phyloP scores from a whole-genome alignment of 2,329 filamentous ascomycete genomes.

The Diplodia scrobiculata region DNA sequence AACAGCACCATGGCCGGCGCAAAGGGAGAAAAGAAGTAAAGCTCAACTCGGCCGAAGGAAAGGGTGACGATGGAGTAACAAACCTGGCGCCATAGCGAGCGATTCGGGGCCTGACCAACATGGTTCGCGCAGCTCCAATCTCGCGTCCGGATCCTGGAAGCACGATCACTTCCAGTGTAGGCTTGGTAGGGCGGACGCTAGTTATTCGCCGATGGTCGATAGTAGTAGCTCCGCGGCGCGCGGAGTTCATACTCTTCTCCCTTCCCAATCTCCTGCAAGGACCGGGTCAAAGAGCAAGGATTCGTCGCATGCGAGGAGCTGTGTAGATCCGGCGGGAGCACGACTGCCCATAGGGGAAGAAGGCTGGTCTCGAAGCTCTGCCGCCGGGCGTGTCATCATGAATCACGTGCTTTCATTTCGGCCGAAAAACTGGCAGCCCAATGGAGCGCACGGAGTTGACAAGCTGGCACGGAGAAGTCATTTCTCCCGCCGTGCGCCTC shows the following conservation, averaged over 20 bases:
- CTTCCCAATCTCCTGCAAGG: conserved; percentile 5
- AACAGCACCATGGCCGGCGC: not conserved
- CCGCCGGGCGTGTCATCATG: not conserved
- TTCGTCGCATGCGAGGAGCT: not conserved
- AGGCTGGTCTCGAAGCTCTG: conserved; percentile 3
- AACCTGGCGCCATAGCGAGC: not conserved
- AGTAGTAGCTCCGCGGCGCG: conserved; percentile 12
- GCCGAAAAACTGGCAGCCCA: conserved; percentile 14
- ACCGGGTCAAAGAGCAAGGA: conserved; percentile 14
- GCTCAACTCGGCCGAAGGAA: not conserved
- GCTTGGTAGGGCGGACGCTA: conserved; percentile 5
- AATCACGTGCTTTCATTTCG: conserved; percentile 23
- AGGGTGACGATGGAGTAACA: not conserved
- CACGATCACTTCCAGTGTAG: not conserved
- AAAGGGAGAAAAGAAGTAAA: not conserved
- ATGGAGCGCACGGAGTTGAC: conserved; percentile 3
- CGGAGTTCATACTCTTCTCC: not conserved
- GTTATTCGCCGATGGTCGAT: conserved; percentile 6
- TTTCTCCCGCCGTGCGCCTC: conserved; percentile 11
- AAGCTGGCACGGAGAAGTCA: not conserved
- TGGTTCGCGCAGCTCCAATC: not conserved
- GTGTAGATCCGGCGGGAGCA: conserved; percentile 2
- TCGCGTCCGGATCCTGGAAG: not conserved
- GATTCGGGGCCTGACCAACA: not conserved
- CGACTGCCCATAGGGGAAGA: not conserved